These are phyloP conservation scores for Reutealis trisperma DNA, from an alignment of 345 rosid genomes.

Conservation along the genomic window DNA sequence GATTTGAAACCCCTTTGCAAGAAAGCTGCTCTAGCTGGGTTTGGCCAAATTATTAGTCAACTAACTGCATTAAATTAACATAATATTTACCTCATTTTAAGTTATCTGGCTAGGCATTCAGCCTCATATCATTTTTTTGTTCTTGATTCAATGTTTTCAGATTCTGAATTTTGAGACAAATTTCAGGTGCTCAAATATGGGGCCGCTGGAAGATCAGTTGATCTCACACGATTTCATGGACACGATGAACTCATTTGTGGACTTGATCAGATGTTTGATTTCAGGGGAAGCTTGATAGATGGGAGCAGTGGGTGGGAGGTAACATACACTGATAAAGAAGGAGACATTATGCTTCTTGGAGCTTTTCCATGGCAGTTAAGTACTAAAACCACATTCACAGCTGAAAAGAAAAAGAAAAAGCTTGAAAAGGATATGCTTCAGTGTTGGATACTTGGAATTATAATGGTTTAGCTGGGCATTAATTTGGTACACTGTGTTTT, in stretches of 20 bases:
- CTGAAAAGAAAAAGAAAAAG: background rate
- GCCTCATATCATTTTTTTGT: too few species aligned
- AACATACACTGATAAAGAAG: conserved; percentile 35
- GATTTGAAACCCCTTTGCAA: too few species aligned
- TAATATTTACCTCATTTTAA: too few species aligned
- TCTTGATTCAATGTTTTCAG: background rate
- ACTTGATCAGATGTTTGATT: conserved; percentile 52
- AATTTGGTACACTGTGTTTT: background rate
- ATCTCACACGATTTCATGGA: conserved; percentile 34
- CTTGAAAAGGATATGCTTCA: background rate
- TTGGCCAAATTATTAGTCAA: background rate
- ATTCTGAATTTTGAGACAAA: background rate
- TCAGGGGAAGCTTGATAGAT: conserved; percentile 42
- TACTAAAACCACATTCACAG: conserved; percentile 5
- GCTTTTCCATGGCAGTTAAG: conserved; percentile 53
- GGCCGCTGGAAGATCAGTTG: conserved; percentile 42
- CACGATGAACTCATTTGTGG: conserved; percentile 38
- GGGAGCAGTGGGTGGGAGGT: conserved; percentile 46
- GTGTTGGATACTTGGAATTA: background rate
- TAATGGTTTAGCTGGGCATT: background rate
- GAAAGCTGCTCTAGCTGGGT: background rate
- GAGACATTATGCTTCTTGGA: conserved; percentile 40
- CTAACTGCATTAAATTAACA: background rate
- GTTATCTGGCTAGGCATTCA: background rate
- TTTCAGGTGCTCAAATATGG: conserved; percentile 49